Percentiles rank a stretch among this genome's conserved stretches.
These are phyloP conservation scores for Sclerotinia sclerotiorum DNA, from an alignment of 2,329 filamentous ascomycete species.

Conservation along the genomic window DNA sequence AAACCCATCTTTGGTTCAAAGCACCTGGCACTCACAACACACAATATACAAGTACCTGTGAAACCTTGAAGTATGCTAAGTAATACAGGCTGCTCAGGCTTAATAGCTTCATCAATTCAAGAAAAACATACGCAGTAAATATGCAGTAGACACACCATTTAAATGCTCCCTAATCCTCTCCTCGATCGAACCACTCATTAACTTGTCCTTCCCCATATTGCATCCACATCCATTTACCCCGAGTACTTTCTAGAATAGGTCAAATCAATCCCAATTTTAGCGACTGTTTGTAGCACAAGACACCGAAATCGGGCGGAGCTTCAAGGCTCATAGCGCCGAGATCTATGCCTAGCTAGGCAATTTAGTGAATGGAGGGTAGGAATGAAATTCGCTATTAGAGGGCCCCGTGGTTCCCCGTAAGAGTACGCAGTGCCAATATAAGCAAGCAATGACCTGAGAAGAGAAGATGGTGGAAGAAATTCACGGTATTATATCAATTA, in stretches of 20 bases:
- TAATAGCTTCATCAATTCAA: too few relatives aligned
- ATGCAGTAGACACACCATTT: too few relatives aligned
- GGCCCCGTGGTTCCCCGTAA: background rate
- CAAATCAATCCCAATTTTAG: background rate
- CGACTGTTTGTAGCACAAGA: background rate
- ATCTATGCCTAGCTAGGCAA: constrained; percentile 12
- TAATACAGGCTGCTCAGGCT: too few relatives aligned
- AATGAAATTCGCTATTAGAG: background rate
- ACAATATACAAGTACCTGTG: too few relatives aligned
- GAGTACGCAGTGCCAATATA: background rate
- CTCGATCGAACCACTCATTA: too few relatives aligned
- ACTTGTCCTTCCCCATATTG: too few relatives aligned
- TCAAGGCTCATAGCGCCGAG: constrained; percentile 7
- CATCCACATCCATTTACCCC: background rate
- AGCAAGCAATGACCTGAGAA: background rate
- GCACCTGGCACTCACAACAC: too few relatives aligned
- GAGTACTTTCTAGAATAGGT: background rate
- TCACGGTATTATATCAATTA: too few relatives aligned
- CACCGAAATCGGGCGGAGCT: constrained; percentile 21
- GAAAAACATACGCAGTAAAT: too few relatives aligned
- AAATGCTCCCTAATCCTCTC: too few relatives aligned
- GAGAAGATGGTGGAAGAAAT: background rate
- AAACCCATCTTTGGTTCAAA: too few relatives aligned
- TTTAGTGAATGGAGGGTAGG: background rate
- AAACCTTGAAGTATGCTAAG: too few relatives aligned